Base-by-base conservation (phyloP, 2,329 filamentous ascomycete genomes). In the Microdochium paspali region DNA sequence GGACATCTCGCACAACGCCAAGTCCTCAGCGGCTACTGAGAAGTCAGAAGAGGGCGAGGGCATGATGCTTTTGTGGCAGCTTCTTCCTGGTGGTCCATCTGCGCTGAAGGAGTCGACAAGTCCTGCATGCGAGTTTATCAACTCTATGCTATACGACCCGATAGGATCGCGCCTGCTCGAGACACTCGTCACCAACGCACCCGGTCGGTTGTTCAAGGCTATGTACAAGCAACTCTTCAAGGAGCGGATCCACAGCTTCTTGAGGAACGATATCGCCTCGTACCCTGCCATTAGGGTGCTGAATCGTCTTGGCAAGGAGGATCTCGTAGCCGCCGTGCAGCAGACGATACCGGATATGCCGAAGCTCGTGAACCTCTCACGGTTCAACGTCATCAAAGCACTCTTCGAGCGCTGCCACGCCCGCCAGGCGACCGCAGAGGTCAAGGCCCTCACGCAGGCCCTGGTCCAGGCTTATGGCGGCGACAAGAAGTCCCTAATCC, bases 121-220 rank as follows among this genome's bases (percentile, higher is more conserved):
- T 28, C 85, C 83, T 44, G 85, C 87, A 3, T 77, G 80, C 10
- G 72, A 77, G 15, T 95, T 97, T 61, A 77, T 97, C 61, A 90
- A 87, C 58, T 83, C 86, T 48, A 79, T 97, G 61, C 73, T 96
- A 24, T 97, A 96, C 65, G 90, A 97, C 60, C 76, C 85, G 2
- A 84, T 97, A 46, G 93, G 93, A 15, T 96, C 91, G 3, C 84
- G 91, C 42, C 74, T 98, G 2, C 74, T 97, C 21, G 93, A 98
- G 68, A 88, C 84, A 0, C 84, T 98, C 52, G 79, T 96, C 53
- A 78, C 82, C 24, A 77, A 85, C 60, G 81, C 84, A 15, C 90
- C 93, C 0, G 90, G 87, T 40, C 95, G 93, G 66, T 69, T 90
- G 28, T 98, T 97, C 78, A 96, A 95, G 66, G 79, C 81, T 13